Base-by-base conservation (phyloP, 2,329 filamentous ascomycete species). In the Penicillium brevicompactum region DNA sequence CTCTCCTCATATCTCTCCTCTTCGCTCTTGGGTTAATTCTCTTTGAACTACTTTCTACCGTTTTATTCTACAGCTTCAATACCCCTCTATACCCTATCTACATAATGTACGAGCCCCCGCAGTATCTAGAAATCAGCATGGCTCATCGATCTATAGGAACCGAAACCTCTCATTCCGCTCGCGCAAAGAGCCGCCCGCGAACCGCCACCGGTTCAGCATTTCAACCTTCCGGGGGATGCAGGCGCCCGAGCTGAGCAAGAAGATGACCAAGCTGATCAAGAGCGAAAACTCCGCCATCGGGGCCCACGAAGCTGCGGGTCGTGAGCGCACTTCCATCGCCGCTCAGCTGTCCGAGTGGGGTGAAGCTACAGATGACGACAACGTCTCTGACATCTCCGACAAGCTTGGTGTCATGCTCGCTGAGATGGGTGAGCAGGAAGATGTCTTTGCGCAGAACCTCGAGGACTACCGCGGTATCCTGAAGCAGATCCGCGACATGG, bases 331-430 rank as follows among this genome's bases (percentile, higher is more conserved):
- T 57, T 85, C 86, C 47, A 92, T 97, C 68, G 94, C 92, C 14
- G 86, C 87, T 10, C 93, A 97, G 78, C 85, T 99, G 43, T 96
- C 91, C 7, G 92, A 97, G 65, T 99, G 94, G 94, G 94, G 94
- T 55, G 92, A 97, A 77, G 85, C 90, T 57, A 97, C 92, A 2
- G 84, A 86, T 50, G 94, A 99, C 69, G 91, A 96, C 58, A 86
- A 87, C 49, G 82, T 97, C 67, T 91, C 86, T 49, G 94, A 97
- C 71, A 84, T 99, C 64, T 92, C 90, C 56, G 94, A 97, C 82
- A 99, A 99, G 82, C 82, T 99, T 49, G 94, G 92, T 49, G 93
- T 97, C 38, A 80, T 99, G 66, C 80, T 99, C 57, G 89, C 90
- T 21, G 94, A 97, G 80, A 86, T 99, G 58, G 94, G 92, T 49